Conservation (phyloP, 495 filamentous ascomycete genomes). For the Aspergillus ellipticus region DNA sequence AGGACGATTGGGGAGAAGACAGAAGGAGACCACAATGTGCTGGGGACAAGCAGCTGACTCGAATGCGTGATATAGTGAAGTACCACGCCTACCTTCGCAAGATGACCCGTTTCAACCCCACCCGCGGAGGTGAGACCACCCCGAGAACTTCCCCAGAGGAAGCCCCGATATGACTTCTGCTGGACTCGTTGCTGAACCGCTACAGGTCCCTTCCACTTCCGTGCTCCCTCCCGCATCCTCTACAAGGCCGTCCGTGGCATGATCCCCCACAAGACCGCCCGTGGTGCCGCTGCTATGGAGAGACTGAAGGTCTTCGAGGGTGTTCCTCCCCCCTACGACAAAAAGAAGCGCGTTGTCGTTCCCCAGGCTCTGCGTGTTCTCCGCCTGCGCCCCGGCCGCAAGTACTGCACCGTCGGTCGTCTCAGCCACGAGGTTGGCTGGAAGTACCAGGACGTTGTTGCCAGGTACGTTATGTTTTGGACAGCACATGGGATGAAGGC, state of each 20-base stretch:
- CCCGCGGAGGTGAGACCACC: conserved; percentile 75
- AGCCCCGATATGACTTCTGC: not conserved
- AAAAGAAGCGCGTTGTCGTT: conserved; percentile 98
- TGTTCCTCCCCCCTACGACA: conserved; percentile 97
- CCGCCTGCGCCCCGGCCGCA: conserved; percentile 93
- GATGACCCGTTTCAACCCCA: conserved; percentile 99
- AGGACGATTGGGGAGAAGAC: not conserved
- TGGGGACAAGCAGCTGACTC: conserved; percentile 28
- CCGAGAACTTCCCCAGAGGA: conserved; percentile 5
- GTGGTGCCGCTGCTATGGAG: conserved; percentile 92
- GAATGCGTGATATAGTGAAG: conserved; percentile 71
- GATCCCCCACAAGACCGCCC: conserved; percentile 99
- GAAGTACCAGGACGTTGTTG: conserved; percentile 99
- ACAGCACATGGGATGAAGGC: conserved; percentile 9
- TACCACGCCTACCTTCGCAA: conserved; percentile 99
- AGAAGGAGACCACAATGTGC: conserved; percentile 6
- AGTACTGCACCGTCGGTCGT: conserved; percentile 98
- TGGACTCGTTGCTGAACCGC: conserved; percentile 34
- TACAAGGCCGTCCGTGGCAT: conserved; percentile 99
- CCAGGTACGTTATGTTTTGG: conserved; percentile 64
- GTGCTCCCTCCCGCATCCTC: conserved; percentile 96
- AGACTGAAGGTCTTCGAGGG: conserved; percentile 99
- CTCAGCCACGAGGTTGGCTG: conserved; percentile 98
- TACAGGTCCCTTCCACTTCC: conserved; percentile 97
- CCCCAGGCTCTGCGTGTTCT: conserved; percentile 95